Evolutionary conservation across 805 yeast species (phyloP), one percentile per base, ranked within the genome.

Genomic region (Tetrapisispora arboricola): DNA sequence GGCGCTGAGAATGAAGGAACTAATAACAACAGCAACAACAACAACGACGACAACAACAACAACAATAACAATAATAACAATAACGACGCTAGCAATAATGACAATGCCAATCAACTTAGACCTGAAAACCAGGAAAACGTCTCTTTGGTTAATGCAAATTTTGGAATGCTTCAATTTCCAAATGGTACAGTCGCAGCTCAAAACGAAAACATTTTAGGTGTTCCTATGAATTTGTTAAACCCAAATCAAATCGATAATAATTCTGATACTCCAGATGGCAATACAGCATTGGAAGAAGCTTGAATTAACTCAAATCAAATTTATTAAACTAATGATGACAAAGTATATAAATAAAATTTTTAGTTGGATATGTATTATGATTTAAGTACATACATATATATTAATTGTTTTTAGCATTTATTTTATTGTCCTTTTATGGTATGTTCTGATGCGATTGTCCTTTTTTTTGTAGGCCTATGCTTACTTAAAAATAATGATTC

Each of bases 251-350:
- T 41, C 15, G 57, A 53, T 38, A 55, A 46, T 38, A 44, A 47
- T 10, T 51, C 60, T 6, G 55, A 48, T 38, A 54, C 60, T 1
- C 60, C 60, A 15, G 61, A 53, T 32, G 59, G 48, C 34, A 58
- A 49, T 41, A 47, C 42, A 9, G 28, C 43, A 21, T 39, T 46
- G 27, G 53, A 51, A 32, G 42, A 39, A 22, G 37, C 37, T 13
- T 38, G n/a, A 30, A 30, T 11, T 11, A 22, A 11, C 9, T 22
- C 17, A 16, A 22, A 24, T 24, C 25, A 15, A 34, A 34, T 34
- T 22, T 34, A 34, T 25, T 16, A 34, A 15, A 16, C 12, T 24
- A 34, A 13, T 34, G 15, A 4, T 17, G 4, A 3, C 17, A 19
- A 13, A 16, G 8, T 11, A 25, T 25, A 25, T 25, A 25, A 11